These are phyloP conservation scores for Fusarium austroafricanum DNA, from an alignment of 2,329 filamentous ascomycete species.

Conservation along the genomic window DNA sequence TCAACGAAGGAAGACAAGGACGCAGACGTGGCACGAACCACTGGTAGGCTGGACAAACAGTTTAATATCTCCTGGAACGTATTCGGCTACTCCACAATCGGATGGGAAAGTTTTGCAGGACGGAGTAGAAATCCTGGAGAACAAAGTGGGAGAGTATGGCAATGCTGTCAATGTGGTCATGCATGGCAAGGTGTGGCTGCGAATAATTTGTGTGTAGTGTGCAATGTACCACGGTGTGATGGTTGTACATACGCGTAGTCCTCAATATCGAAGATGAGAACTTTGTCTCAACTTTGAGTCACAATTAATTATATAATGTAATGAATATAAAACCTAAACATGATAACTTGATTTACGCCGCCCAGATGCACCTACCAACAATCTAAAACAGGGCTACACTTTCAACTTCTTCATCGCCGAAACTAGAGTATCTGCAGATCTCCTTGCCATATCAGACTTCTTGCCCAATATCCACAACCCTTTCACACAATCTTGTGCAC, in stretches of 20 bases:
- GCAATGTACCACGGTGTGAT: background rate
- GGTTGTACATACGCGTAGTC: background rate
- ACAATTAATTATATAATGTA: background rate
- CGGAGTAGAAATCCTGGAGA: no score
- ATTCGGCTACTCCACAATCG: no score
- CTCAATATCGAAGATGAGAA: background rate
- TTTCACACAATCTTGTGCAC: slow-evolving; percentile 61
- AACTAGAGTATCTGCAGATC: slow-evolving; percentile 39
- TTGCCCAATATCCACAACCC: slow-evolving; percentile 65
- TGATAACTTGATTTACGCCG: background rate
- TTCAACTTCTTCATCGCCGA: slow-evolving; percentile 24
- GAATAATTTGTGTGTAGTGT: no score
- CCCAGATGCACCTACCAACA: background rate
- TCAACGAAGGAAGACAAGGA: no score
- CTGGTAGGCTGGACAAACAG: no score
- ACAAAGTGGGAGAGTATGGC: background rate
- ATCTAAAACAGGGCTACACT: background rate
- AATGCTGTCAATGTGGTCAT: background rate
- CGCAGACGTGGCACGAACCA: no score
- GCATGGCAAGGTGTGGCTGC: background rate
- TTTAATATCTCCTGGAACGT: no score
- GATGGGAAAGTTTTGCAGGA: no score
- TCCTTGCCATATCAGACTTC: slow-evolving; percentile 62
- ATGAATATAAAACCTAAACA: background rate
- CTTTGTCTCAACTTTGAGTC: no score